Conservation (phyloP, 306 rosid genomes). For the Castanea mollissima region DNA sequence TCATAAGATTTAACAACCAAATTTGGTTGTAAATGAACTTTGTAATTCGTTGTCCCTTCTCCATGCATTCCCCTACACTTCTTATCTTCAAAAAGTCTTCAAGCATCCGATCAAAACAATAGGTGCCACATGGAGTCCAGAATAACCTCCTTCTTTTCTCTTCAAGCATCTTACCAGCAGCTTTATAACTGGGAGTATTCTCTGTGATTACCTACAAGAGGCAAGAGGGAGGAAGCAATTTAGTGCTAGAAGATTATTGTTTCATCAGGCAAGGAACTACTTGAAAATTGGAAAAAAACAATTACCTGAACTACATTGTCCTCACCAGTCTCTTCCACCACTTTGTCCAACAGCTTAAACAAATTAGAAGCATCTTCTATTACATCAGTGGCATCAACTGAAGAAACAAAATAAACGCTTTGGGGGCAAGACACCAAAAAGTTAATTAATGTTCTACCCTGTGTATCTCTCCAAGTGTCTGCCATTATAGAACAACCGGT, state of each 20-base stretch:
- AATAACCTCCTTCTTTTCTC: conserved; percentile 82
- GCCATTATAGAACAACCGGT: conserved; percentile 88
- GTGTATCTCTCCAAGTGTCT: conserved; percentile 81
- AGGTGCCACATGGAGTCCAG: conserved; percentile 91
- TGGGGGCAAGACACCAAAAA: conserved; percentile 82
- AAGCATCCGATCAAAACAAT: conserved; percentile 75
- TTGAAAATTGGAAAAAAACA: conserved; percentile 32
- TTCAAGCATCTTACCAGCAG: conserved; percentile 91
- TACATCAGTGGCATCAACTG: conserved; percentile 68
- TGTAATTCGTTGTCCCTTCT: conserved; percentile 73
- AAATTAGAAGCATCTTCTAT: conserved; percentile 69
- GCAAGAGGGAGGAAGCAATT: conserved; percentile 14
- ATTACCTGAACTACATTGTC: conserved; percentile 93
- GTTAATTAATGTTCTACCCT: conserved; percentile 66
- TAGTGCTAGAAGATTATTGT: conserved; percentile 18
- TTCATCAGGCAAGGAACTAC: conserved; percentile 20
- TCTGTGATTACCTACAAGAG: conserved; percentile 70
- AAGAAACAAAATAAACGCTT: conserved; percentile 80
- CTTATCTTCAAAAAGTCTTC: conserved; percentile 76
- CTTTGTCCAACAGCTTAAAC: conserved; percentile 77
- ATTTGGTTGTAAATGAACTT: conserved; percentile 73
- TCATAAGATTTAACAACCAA: conserved; percentile 87
- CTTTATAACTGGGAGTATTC: conserved; percentile 67
- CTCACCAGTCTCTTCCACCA: conserved; percentile 88
- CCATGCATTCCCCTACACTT: conserved; percentile 85